Percentiles rank a stretch among this genome's conserved stretches.
Conservation (phyloP, 2,329 filamentous ascomycete genomes). For the Balansia obtecta region DNA sequence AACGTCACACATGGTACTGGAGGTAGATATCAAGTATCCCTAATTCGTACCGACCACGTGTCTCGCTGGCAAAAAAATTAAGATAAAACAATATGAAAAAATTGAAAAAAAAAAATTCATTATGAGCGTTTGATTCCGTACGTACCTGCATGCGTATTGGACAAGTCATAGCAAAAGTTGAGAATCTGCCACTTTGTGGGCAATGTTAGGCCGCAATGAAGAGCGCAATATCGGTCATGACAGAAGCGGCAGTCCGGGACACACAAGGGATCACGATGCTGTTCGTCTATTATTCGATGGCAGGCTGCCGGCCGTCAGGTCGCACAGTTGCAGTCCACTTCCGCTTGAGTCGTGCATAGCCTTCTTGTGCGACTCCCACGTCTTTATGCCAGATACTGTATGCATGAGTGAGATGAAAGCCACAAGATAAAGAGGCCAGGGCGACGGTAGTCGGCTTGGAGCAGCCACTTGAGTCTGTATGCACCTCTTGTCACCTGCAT, state of each 20-base stretch:
- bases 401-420: not conserved
- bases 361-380: not conserved
- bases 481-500: constrained; percentile 1
- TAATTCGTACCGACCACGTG: no score
- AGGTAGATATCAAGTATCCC: no score
- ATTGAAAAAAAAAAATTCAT: not conserved
- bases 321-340: not conserved
- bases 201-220: not conserved
- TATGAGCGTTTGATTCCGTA: not conserved
- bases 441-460: not conserved
- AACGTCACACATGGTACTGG: no score
- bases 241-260: not conserved
- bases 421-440: not conserved
- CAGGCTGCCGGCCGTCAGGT: not conserved
- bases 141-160: not conserved
- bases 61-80: not conserved
- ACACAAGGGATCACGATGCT: not conserved
- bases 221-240: not conserved
- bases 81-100: no score
- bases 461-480: not conserved
- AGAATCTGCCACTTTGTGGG: not conserved
- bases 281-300: not conserved
- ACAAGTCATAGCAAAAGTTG: not conserved
- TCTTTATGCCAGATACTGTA: not conserved
- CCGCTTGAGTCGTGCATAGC: not conserved